Base-by-base conservation (phyloP, 2,329 filamentous ascomycete species). In the Waltergamsia citrina region DNA sequence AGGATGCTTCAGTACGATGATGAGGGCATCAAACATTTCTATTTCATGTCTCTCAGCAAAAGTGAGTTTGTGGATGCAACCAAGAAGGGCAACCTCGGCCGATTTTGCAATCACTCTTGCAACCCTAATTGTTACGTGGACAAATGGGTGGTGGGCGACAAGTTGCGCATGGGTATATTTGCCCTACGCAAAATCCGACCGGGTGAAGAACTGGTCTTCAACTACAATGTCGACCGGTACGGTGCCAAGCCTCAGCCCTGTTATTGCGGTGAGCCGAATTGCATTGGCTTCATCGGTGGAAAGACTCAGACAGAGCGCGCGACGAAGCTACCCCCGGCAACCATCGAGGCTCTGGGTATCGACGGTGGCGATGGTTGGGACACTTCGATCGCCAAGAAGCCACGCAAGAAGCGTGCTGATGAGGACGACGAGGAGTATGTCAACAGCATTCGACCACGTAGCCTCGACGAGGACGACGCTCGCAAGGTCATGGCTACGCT, bases 31-130 rank as follows among this genome's bases (percentile, higher is more conserved):
- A 94, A 93, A 58, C 92, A 98, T 60, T 98, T 98, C 58, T 98
- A 98, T 62, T 98, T 98, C 66, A 98, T 98, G 92, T 96, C 92
- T 19, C 78, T 98, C 41, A 94, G 78, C 52, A 94, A 94, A 57
- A 85, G 80, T 50, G 92, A 96, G 57, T 98, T 96, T 52, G 87
- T 98, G 38, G 92, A 98, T 60, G 92, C 92, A 16, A 98, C 92
- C 8, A 94, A 92, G 54, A 94, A 86, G 56, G 92, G 92, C 33
- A 96, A 96, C 46, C 73, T 98, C 6, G 92, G 88, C 33, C 81
- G 92, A 20, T 98, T 98, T 53, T 98, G 92, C 73, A 98, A 98
- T 52, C 92, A 98, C 57, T 96, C 92, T 7, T 98, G 92, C 71
- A 94, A 92, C 56, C 92, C 92, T 14, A 98, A 98, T 54, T 96